These are phyloP conservation scores for Saitoella complicata DNA, from an alignment of 805 yeast genomes.

Conservation along the genomic window DNA sequence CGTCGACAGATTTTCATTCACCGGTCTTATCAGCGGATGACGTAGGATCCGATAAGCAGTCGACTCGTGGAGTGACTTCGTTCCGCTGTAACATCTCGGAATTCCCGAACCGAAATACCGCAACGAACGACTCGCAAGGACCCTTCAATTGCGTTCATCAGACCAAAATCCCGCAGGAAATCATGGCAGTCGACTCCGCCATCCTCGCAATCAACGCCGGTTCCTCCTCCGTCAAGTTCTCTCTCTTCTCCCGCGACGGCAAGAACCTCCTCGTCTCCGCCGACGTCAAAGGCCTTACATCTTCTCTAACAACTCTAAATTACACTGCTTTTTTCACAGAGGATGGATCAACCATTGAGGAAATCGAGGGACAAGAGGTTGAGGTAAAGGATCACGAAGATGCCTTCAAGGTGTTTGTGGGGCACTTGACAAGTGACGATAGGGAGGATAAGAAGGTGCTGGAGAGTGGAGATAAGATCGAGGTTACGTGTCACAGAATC, in stretches of 20 bases:
- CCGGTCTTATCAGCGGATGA: too few species aligned
- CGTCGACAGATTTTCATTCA: too few species aligned
- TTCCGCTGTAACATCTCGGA: too few species aligned
- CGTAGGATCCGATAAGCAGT: too few species aligned
- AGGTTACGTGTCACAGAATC: conserved; percentile 10
- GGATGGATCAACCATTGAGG: conserved; percentile 29
- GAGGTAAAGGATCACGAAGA: conserved; percentile 10
- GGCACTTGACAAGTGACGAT: conserved; percentile 5
- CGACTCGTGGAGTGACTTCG: too few species aligned
- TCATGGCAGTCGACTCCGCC: background rate
- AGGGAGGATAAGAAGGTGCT: conserved; percentile 4
- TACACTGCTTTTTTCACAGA: conserved; percentile 12
- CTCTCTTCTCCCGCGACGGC: conserved; percentile 5
- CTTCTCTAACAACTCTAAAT: conserved; percentile 6
- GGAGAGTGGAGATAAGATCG: conserved; percentile 5
- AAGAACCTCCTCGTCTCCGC: conserved; percentile 7
- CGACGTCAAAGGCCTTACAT: conserved; percentile 9
- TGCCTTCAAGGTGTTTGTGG: conserved; percentile 10
- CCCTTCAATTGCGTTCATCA: too few species aligned
- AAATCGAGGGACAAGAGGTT: conserved; percentile 21
- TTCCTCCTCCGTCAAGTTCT: conserved; percentile 13
- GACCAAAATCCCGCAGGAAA: too few species aligned
- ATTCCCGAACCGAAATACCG: too few species aligned
- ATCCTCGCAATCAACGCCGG: conserved; percentile 12
- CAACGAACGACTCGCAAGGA: too few species aligned